Evolutionary conservation across 345 rosid genomes (phyloP).

Genomic region (Arabis hirsuta): DNA sequence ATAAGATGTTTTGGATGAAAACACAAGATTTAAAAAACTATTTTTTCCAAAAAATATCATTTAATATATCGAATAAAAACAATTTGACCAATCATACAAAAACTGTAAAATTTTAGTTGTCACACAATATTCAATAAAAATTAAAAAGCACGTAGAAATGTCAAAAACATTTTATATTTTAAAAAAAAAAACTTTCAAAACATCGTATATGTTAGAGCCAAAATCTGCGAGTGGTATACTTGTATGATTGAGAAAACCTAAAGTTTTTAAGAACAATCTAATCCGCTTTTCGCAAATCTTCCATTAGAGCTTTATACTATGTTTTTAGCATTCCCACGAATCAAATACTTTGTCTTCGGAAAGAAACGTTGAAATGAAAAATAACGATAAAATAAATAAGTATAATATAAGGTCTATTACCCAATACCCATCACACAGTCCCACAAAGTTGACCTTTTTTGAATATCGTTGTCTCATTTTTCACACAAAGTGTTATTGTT

Average conservation of each 20-base stretch:
- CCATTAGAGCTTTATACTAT: not conserved
- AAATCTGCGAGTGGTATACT: not conserved
- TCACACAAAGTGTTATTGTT: constrained; percentile 23
- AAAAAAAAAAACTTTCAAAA: too few relatives aligned
- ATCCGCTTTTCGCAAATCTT: not conserved
- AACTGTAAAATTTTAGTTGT: too few relatives aligned
- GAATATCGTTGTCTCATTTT: constrained; percentile 36
- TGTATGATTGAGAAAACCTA: not conserved
- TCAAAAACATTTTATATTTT: too few relatives aligned
- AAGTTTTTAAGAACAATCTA: too few relatives aligned
- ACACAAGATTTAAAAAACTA: too few relatives aligned
- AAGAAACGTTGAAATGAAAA: not conserved
- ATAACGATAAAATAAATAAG: not conserved
- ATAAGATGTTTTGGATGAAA: too few relatives aligned
- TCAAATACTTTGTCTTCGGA: not conserved
- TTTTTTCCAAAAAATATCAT: too few relatives aligned
- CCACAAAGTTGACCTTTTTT: constrained; percentile 38
- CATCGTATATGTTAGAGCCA: too few relatives aligned
- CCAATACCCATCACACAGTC: constrained; percentile 32
- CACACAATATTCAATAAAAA: too few relatives aligned
- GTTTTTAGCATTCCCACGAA: not conserved
- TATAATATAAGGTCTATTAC: constrained; percentile 16
- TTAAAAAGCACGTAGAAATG: too few relatives aligned
- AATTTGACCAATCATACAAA: too few relatives aligned
- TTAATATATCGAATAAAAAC: too few relatives aligned